Evolutionary conservation across 345 rosid genomes (phyloP).

Genomic region (Combretum micranthum): DNA sequence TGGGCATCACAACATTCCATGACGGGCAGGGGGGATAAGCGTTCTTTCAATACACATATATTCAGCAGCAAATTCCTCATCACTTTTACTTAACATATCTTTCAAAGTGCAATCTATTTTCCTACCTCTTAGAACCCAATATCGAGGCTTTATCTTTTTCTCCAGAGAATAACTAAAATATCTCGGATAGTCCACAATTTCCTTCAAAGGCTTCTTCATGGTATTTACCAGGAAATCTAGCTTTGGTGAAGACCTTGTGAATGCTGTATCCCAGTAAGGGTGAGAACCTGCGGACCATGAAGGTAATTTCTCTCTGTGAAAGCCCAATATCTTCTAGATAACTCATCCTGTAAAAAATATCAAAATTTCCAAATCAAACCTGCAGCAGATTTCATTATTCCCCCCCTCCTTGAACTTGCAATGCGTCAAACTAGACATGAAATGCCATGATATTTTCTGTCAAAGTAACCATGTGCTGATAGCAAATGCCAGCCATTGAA

Average conservation of each 20-base stretch:
- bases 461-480: too few relatives aligned
- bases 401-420: too few relatives aligned
- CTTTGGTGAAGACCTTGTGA: conserved; percentile 60
- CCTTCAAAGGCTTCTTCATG: conserved; percentile 58
- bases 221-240: conserved; percentile 53
- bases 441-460: too few relatives aligned
- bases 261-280: conserved; percentile 87
- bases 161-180: conserved; percentile 86
- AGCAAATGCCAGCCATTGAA: too few relatives aligned
- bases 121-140: conserved; percentile 54
- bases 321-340: conserved; percentile 65
- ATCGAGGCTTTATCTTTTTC: conserved; percentile 81
- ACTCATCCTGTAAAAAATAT: conserved; percentile 40
- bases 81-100: conserved; percentile 74
- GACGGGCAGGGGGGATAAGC: conserved; percentile 9
- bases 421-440: too few relatives aligned
- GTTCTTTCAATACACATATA: conserved; percentile 40
- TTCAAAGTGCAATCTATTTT: conserved; percentile 57
- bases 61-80: conserved; percentile 71
- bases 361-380: not conserved
- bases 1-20: not conserved
- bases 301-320: conserved; percentile 49
- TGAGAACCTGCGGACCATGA: conserved; percentile 77
- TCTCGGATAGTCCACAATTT: conserved; percentile 67
- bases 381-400: not conserved